phyloP scores from a whole-genome alignment of 257 asterid genomes.

The Penstemon eatonii region DNA sequence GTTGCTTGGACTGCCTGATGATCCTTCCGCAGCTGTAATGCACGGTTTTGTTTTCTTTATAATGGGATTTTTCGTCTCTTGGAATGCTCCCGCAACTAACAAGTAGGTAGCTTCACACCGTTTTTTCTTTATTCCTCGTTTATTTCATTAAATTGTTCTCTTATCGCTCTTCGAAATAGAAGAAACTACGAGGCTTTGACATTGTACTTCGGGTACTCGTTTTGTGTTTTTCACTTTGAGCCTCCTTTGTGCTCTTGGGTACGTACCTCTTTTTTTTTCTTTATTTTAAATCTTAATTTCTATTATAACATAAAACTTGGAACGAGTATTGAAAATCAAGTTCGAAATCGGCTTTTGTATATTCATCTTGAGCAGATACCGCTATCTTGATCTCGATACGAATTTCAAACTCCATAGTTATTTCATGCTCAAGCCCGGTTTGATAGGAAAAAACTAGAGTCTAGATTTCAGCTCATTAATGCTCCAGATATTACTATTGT shows the following conservation, averaged over 20 bases:
- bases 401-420: too few species aligned
- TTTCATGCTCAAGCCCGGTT: neutral
- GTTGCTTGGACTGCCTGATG: conserved; percentile 70
- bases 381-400: neutral
- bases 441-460: neutral
- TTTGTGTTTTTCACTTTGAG: neutral
- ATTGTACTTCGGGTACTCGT: too few species aligned
- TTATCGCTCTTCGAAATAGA: too few species aligned
- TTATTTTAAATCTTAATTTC: neutral
- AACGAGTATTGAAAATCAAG: neutral
- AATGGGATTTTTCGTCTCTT: conserved; percentile 68
- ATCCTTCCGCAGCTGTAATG: conserved; percentile 49
- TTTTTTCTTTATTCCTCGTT: neutral
- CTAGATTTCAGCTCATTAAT: neutral
- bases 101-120: conserved; percentile 45
- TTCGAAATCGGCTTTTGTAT: neutral
- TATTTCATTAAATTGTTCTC: neutral
- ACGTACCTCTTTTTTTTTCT: too few species aligned
- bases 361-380: neutral
- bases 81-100: conserved; percentile 93
- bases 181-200: too few species aligned
- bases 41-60: conserved; percentile 71
- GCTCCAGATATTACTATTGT: too few species aligned
- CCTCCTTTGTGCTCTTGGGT: neutral
- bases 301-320: neutral